Conservation (phyloP, 768 basidiomycete genomes). For the Megacollybia marginata region DNA sequence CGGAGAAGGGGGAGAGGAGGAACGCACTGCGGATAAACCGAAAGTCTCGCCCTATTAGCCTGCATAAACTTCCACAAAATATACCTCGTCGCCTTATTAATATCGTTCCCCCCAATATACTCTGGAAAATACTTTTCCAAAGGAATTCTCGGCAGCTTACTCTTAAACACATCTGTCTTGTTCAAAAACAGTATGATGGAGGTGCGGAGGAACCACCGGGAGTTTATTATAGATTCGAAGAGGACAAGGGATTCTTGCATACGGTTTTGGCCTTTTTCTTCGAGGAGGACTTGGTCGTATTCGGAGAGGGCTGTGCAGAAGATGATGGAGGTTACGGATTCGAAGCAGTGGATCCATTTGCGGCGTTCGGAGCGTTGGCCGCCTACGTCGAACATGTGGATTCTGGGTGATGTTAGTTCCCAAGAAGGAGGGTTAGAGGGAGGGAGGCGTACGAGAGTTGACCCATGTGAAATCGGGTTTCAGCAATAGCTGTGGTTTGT, state of each 20-base stretch:
- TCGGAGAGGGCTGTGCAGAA: constrained; percentile 68
- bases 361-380: constrained; percentile 42
- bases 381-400: constrained; percentile 73
- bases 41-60: constrained; percentile 32
- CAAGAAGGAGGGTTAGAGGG: too few species aligned
- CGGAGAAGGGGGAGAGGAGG: not conserved
- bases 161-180: constrained; percentile 41
- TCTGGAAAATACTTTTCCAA: constrained; percentile 30
- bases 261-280: too few species aligned
- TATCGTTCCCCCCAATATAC: constrained; percentile 34
- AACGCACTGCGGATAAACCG: constrained; percentile 39
- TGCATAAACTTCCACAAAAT: too few species aligned
- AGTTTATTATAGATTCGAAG: too few species aligned
- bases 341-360: constrained; percentile 51
- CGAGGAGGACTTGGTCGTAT: constrained; percentile 54
- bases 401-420: constrained; percentile 18
- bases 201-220: constrained; percentile 36
- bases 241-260: too few species aligned
- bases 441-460: too few species aligned
- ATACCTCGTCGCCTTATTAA: too few species aligned
- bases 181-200: constrained; percentile 34
- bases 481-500: constrained; percentile 80
- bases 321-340: constrained; percentile 58
- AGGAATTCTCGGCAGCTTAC: constrained; percentile 35
- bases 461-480: too few species aligned